Base-by-base conservation (phyloP, 1,284 basidiomycete species). In the Moesziomyces sp. region DNA sequence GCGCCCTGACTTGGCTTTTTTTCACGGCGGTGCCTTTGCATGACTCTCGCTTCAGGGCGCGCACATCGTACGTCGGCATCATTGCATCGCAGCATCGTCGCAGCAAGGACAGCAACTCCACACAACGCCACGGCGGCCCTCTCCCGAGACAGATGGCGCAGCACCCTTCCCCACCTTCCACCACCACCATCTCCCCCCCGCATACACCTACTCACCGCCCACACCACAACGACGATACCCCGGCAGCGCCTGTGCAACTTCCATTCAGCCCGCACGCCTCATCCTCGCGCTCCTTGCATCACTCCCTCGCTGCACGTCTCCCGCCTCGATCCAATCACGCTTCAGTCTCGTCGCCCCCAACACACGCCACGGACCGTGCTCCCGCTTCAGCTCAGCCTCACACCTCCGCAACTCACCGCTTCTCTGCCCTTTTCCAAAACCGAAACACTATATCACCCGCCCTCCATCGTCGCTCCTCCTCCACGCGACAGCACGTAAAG, bases 401-500 rank as follows among this genome's bases (percentile, higher is more conserved):
- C 30, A 33, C 40, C 14, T 54, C 59, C 10, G 54, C 65, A 1
- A 33, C 28, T 18, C 23, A 54, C 23, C 55, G 59, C 9, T 26
- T 69, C 26, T 55, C 66, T n/a, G 19, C 33, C 23, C 42, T 69
- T 21, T 69, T 69, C 9, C 52, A 51, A 11, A 47, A 52, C 45
- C 55, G 56, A 14, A 58, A 24, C 23, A 33, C 38, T 40, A 14
- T 40, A 2, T 3, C 30, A 33, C 30, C 30, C 30, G 13, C 30
- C 16, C 14, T 67, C 18, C 49, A 52, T 33, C 57, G 57, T n/a
- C 43, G 33, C 24, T 60, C 14, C 6, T 64, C 70, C 21, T 64
- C 66, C 9, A 64, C 44, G 47, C 71, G 74, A 43, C 55, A 76
- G 13, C 65, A 70, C 38, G 70, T 76, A 65, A 77, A 35, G 35